Percentiles rank a stretch among this genome's conserved stretches.
Conservation (phyloP, 352 stramenopile species). For the Phytophthora meadii region DNA sequence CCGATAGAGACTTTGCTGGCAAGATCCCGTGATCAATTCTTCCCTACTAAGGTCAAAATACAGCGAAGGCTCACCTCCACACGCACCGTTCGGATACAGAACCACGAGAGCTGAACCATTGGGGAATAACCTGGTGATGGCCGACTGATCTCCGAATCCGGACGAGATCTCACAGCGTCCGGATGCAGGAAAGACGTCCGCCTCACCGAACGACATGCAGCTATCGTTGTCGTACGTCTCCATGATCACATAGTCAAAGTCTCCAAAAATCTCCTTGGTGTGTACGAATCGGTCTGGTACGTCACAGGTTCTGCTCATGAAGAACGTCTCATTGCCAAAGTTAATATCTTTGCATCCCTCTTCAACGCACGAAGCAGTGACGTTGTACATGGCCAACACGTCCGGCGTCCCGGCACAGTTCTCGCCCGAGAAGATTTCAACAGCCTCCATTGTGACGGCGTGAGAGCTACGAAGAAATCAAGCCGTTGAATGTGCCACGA, state of each 20-base stretch:
- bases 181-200: conserved; percentile 13
- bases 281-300: conserved; percentile 21
- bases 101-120: conserved; percentile 24
- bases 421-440: conserved; percentile 22
- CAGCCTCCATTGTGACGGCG: conserved; percentile 11
- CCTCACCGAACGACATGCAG: conserved; percentile 16
- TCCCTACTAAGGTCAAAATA: conserved; percentile 25
- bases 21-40: conserved; percentile 7
- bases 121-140: conserved; percentile 19
- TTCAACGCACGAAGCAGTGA: conserved; percentile 9
- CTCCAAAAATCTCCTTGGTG: conserved; percentile 14
- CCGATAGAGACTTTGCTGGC: conserved; percentile 21
- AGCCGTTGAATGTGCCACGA: background rate
- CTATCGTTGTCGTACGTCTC: conserved; percentile 25
- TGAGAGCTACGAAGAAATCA: background rate
- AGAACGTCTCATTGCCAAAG: conserved; percentile 26
- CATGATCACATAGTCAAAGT: conserved; percentile 27
- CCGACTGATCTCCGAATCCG: conserved; percentile 13
- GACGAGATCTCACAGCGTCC: conserved; percentile 31
- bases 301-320: conserved; percentile 17
- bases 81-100: conserved; percentile 22
- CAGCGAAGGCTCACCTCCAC: conserved; percentile 16
- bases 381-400: conserved; percentile 21
- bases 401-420: conserved; percentile 26
- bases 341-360: conserved; percentile 8